Base-by-base conservation (phyloP, 306 rosid genomes). In the Vigna radiata region DNA sequence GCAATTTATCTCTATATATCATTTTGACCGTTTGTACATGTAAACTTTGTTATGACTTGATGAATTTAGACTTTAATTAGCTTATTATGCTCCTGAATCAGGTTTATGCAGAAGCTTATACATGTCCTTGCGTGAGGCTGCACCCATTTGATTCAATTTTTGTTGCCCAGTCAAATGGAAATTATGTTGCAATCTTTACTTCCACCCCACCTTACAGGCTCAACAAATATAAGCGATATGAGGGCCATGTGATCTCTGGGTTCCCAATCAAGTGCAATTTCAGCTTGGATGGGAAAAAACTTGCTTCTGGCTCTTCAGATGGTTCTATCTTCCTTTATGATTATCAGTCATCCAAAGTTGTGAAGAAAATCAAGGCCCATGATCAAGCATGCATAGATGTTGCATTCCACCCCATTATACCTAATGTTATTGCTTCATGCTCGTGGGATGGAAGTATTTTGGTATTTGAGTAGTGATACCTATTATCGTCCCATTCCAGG, bases 21-120 rank as follows among this genome's bases (percentile, higher is more conserved):
- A 33, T 43, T 33, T 76, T 21, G 29, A 54, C 55, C 52, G 13
- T 49, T 2, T 75, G 3, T 8, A 49, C 6, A 0, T 19, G 37
- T 27, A 70, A 44, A 50, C 76, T 43, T 55, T 68, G 75, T 49
- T 65, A 65, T 59, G 49, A 25, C 41, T 55, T 3, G 5, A 43
- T 61, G 14, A 37, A 39, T 72, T 82, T 50, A 73, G 74, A 63
- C 61, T 21, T 70, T 71, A 66, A 66, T 56, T 73, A 53, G 18
- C 81, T 75, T 79, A 53, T 74, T 61, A 48, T 81, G 61, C 79
- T 78, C 79, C 25, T 53, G 47, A 79, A 18, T 73, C 91, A 96
- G 96, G 92, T 96, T 41, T 96, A 91, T 67, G 97, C 87, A 61
- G 99, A 95, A 87, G 99, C 97, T 75, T 95, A 84, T 65, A 92